These are phyloP conservation scores for Blastobotrys mokoenaii DNA, from an alignment of 805 yeast species.

Conservation along the genomic window DNA sequence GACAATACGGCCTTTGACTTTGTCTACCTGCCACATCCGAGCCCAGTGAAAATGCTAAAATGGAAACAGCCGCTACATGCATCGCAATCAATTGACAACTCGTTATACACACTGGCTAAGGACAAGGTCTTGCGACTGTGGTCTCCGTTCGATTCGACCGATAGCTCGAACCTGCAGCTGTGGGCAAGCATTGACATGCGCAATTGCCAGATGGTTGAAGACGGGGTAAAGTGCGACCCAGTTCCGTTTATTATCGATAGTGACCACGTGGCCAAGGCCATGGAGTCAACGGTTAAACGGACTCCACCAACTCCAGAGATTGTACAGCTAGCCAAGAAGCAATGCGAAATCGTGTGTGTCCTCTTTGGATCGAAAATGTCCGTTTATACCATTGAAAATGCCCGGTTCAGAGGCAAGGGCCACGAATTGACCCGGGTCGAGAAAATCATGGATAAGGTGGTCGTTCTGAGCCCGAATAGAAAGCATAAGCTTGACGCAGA, in stretches of 20 bases:
- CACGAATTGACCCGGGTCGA: neutral
- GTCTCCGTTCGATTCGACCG: constrained; percentile 29
- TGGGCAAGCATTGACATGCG: constrained; percentile 44
- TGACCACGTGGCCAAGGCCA: constrained; percentile 27
- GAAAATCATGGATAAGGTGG: neutral
- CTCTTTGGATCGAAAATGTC: neutral
- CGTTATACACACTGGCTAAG: constrained; percentile 49
- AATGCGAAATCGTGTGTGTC: constrained; percentile 15
- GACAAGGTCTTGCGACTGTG: constrained; percentile 58
- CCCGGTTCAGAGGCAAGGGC: neutral
- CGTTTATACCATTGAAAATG: constrained; percentile 2
- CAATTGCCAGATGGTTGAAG: constrained; percentile 25
- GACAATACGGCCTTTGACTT: constrained; percentile 60
- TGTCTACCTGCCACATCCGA: constrained; percentile 57
- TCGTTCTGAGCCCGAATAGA: neutral
- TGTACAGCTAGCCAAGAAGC: constrained; percentile 11
- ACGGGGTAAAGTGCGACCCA: constrained; percentile 13
- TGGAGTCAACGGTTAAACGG: constrained; percentile 11
- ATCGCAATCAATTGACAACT: constrained; percentile 36
- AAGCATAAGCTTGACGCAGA: neutral
- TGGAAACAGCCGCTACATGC: constrained; percentile 30
- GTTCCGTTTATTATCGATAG: constrained; percentile 34
- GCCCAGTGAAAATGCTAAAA: constrained; percentile 32
- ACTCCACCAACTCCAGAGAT: neutral
- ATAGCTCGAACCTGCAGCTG: constrained; percentile 18